A percentile compares a stretch with the other conserved stretches of the same genome.
These are phyloP conservation scores for Fusarium nematophilum DNA, from an alignment of 2,329 filamentous ascomycete species.

Conservation along the genomic window DNA sequence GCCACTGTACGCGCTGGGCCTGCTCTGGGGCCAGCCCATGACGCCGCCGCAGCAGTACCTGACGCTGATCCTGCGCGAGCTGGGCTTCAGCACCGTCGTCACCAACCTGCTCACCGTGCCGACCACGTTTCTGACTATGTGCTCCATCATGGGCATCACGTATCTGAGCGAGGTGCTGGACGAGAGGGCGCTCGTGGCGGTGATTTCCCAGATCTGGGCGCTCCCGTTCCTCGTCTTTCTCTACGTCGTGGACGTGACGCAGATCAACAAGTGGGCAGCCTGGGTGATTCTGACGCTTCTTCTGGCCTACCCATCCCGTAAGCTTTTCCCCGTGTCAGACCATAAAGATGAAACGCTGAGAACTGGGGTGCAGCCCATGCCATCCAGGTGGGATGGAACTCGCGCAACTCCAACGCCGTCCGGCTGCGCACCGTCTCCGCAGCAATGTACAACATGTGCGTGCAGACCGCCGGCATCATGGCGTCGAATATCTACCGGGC, in stretches of 20 bases:
- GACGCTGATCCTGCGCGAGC: conserved; percentile 49
- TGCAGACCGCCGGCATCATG: conserved; percentile 60
- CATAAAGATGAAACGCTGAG: conserved; percentile 10
- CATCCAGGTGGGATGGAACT: conserved; percentile 61
- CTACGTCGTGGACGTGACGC: conserved; percentile 43
- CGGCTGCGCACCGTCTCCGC: conserved; percentile 71
- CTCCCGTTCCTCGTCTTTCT: conserved; percentile 49
- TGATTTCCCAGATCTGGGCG: conserved; percentile 49
- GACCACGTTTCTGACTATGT: conserved; percentile 22
- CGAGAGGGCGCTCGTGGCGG: conserved; percentile 44
- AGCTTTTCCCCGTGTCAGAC: conserved; percentile 2
- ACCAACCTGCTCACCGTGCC: conserved; percentile 31
- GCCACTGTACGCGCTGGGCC: conserved; percentile 62
- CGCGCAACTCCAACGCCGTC: conserved; percentile 70
- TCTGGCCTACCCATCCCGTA: conserved; percentile 48
- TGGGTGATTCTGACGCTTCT: conserved; percentile 47
- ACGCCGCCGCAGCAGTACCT: conserved; percentile 60
- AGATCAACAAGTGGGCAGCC: conserved; percentile 45
- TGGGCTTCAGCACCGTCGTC: conserved; percentile 23
- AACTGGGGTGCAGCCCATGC: conserved; percentile 51
- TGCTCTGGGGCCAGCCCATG: conserved; percentile 56
- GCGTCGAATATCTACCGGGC: conserved; percentile 60
- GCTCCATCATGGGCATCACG: conserved; percentile 38
- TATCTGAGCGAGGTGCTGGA: conserved; percentile 48
- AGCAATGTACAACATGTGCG: conserved; percentile 58